These are phyloP conservation scores for Colletotrichum gigasporum DNA, from an alignment of 2,329 filamentous ascomycete genomes.

Conservation along the genomic window DNA sequence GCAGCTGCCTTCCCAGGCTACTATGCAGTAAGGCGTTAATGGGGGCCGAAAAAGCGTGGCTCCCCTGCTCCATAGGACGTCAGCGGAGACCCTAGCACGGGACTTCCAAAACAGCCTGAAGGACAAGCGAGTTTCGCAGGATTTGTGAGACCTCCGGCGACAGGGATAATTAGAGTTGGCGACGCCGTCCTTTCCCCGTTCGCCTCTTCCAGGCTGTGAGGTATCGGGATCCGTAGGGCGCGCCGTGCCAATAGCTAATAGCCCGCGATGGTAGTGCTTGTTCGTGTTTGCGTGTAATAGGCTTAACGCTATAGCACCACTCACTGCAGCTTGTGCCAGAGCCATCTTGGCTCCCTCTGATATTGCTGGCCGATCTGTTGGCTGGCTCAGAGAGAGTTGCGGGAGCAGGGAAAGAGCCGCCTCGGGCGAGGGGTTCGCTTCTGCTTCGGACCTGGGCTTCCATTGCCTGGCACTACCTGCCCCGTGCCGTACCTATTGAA, in stretches of 20 bases:
- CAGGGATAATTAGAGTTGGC: constrained; percentile 33
- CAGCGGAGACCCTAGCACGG: constrained; percentile 25
- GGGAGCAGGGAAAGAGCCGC: constrained; percentile 7
- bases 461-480: neutral
- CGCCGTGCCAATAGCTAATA: too few species aligned
- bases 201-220: too few species aligned
- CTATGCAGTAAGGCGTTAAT: constrained; percentile 12
- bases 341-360: neutral
- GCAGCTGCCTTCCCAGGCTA: constrained; percentile 5
- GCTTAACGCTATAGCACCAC: too few species aligned
- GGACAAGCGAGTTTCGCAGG: constrained; percentile 51
- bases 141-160: constrained; percentile 34
- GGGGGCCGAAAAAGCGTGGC: constrained; percentile 6
- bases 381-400: neutral
- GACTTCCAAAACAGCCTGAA: constrained; percentile 45
- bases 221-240: too few species aligned
- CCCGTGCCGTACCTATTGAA: neutral
- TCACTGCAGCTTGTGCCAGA: too few species aligned
- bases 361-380: neutral
- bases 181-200: neutral
- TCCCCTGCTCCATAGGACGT: constrained; percentile 2
- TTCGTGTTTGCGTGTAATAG: too few species aligned
- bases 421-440: neutral
- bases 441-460: neutral
- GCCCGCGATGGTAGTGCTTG: too few species aligned